Percentiles rank a stretch among this genome's conserved stretches.
Conservation (phyloP, 805 yeast species). For the Suhomyces xylopsoci region DNA sequence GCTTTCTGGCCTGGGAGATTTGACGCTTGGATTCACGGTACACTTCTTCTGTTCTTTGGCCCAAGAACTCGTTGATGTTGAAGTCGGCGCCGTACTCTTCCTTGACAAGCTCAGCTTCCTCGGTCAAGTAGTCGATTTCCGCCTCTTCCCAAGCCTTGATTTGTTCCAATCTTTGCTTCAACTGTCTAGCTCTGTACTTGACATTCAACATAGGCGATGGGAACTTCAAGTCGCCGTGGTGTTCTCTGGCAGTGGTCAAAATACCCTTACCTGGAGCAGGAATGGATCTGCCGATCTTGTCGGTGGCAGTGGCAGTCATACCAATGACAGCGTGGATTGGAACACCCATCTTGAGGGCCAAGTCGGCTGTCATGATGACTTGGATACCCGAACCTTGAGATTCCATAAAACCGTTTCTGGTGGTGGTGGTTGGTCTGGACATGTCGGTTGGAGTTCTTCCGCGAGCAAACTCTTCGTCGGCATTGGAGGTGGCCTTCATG, state of each 20-base stretch:
- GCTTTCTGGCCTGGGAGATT: conserved; percentile 81
- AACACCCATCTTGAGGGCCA: conserved; percentile 97
- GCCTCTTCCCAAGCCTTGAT: conserved; percentile 80
- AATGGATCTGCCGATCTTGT: conserved; percentile 97
- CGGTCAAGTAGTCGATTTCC: conserved; percentile 67
- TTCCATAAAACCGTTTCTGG: conserved; percentile 98
- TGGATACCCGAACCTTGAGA: conserved; percentile 99
- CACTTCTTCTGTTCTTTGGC: conserved; percentile 86
- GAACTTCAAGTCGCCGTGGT: conserved; percentile 75
- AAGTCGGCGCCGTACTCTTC: conserved; percentile 51
- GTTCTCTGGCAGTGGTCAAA: conserved; percentile 95
- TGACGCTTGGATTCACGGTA: conserved; percentile 82
- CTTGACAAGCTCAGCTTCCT: conserved; percentile 60
- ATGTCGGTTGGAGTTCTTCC: conserved; percentile 98
- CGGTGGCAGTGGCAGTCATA: conserved; percentile 93
- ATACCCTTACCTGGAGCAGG: conserved; percentile 99
- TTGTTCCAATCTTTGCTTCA: conserved; percentile 73
- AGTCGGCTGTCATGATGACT: conserved; percentile 89
- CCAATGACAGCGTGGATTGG: conserved; percentile 97
- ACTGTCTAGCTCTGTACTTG: conserved; percentile 90
- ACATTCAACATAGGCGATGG: conserved; percentile 80
- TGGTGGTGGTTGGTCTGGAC: conserved; percentile 97
- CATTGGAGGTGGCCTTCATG: conserved; percentile 97
- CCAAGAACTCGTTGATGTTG: conserved; percentile 49
- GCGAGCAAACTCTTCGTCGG: conserved; percentile 81